phyloP scores from a whole-genome alignment of 2,329 filamentous ascomycete species.

The Microdochium nivale region DNA sequence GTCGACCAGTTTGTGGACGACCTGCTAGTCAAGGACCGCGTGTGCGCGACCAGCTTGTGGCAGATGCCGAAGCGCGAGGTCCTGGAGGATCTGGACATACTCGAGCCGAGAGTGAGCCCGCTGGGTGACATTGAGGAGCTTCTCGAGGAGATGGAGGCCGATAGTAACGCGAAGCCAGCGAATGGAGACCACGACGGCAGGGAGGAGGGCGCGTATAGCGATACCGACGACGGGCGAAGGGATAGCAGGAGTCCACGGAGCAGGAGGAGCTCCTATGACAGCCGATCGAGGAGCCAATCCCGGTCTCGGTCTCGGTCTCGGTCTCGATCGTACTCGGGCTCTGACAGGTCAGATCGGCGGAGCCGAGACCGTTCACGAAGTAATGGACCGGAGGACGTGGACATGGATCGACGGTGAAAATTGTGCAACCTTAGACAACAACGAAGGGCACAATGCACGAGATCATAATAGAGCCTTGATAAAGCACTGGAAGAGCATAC shows the following conservation, averaged over 20 bases:
- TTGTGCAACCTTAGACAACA: not conserved
- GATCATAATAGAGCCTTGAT: no score
- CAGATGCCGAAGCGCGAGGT: constrained; percentile 78
- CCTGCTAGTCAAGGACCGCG: constrained; percentile 75
- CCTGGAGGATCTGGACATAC: constrained; percentile 78
- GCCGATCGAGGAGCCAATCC: not conserved
- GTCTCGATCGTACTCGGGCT: constrained; percentile 1
- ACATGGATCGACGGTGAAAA: constrained; percentile 24
- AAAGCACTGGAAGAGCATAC: no score
- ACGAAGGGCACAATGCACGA: not conserved
- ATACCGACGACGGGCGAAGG: constrained; percentile 9
- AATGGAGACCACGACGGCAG: constrained; percentile 10
- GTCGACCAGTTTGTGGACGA: constrained; percentile 95
- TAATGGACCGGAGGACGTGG: constrained; percentile 20
- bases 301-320: not conserved
- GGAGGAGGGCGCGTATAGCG: constrained; percentile 7
- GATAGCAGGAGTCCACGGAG: constrained; percentile 3
- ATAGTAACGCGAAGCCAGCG: constrained; percentile 22
- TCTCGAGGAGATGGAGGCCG: constrained; percentile 50
- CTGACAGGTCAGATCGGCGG: constrained; percentile 9
- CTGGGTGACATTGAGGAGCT: constrained; percentile 71
- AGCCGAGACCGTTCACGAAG: constrained; percentile 19
- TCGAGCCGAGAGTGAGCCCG: constrained; percentile 80
- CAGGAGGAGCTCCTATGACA: not conserved
- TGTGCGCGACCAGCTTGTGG: constrained; percentile 87